phyloP scores from a whole-genome alignment of 805 yeast genomes.

The Candida cerambycidarum region DNA sequence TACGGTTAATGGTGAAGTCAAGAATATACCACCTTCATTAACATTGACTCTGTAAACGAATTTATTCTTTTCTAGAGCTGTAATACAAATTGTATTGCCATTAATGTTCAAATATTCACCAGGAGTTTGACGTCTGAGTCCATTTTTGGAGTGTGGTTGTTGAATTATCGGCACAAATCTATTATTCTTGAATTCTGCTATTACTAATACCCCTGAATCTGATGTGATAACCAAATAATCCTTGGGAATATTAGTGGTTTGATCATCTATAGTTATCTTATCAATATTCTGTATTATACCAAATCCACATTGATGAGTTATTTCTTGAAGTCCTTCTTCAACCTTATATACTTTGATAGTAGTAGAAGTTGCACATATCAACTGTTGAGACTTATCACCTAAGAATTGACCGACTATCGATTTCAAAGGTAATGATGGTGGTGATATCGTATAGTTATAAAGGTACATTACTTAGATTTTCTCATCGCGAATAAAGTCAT shows the following conservation, averaged over 20 bases:
- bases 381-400: constrained; percentile 56
- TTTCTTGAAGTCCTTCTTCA: constrained; percentile 51
- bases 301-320: constrained; percentile 50
- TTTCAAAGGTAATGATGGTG: constrained; percentile 51
- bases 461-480: constrained; percentile 41
- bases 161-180: constrained; percentile 50
- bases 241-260: constrained; percentile 49
- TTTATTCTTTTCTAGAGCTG: constrained; percentile 73
- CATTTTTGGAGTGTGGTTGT: constrained; percentile 73
- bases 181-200: constrained; percentile 46
- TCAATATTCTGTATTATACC: constrained; percentile 56
- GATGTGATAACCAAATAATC: constrained; percentile 70
- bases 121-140: constrained; percentile 72
- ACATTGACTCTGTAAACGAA: constrained; percentile 66
- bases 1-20: constrained; percentile 78
- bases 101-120: constrained; percentile 73
- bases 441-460: constrained; percentile 70
- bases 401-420: constrained; percentile 71
- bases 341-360: constrained; percentile 53
- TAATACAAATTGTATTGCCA: constrained; percentile 66
- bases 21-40: constrained; percentile 42
- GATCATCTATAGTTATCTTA: constrained; percentile 32
- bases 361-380: constrained; percentile 58
- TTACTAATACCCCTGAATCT: constrained; percentile 72
- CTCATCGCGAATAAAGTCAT: constrained; percentile 5